Evolutionary conservation across 2,329 filamentous ascomycete genomes (phyloP).

Genomic region (Lizonia empirigonia): DNA sequence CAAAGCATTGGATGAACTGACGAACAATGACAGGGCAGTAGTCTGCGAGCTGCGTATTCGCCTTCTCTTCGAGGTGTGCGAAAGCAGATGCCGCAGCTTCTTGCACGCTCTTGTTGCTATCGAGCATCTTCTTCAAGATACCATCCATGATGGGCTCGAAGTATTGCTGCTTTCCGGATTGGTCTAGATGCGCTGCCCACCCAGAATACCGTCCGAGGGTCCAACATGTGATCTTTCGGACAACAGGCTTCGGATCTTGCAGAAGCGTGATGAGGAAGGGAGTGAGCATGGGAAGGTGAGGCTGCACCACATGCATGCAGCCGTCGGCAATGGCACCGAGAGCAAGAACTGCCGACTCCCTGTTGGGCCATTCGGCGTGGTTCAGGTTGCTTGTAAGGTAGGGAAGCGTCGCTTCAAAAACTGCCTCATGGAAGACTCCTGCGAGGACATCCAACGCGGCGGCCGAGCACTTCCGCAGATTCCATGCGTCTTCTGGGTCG

Average conservation of each 20-base stretch:
- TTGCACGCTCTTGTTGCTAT: slow-evolving; percentile 97
- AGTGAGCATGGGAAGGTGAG: slow-evolving; percentile 87
- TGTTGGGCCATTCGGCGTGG: slow-evolving; percentile 86
- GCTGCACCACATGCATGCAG: slow-evolving; percentile 86
- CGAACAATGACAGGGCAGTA: slow-evolving; percentile 90
- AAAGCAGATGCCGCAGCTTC: slow-evolving; percentile 96
- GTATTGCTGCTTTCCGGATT: slow-evolving; percentile 72
- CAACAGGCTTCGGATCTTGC: slow-evolving; percentile 83
- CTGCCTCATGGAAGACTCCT: slow-evolving; percentile 81
- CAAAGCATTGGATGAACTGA: slow-evolving; percentile 91
- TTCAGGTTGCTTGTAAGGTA: slow-evolving; percentile 90
- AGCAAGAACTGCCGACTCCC: slow-evolving; percentile 92
- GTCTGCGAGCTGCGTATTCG: slow-evolving; percentile 76
- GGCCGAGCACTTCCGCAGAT: slow-evolving; percentile 93
- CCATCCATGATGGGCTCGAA: slow-evolving; percentile 98
- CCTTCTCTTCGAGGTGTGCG: slow-evolving; percentile 93
- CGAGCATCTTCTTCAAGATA: slow-evolving; percentile 90
- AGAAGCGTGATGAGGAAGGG: slow-evolving; percentile 88
- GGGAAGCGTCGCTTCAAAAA: slow-evolving; percentile 90
- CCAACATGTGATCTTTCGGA: slow-evolving; percentile 98
- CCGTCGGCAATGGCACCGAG: slow-evolving; percentile 94
- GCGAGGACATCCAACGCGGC: slow-evolving; percentile 94
- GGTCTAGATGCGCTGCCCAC: slow-evolving; percentile 81
- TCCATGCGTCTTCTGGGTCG: slow-evolving; percentile 92
- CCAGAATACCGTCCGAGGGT: slow-evolving; percentile 90